Conservation (phyloP, 2,329 filamentous ascomycete genomes). For the Rasamsonia emersonii region DNA sequence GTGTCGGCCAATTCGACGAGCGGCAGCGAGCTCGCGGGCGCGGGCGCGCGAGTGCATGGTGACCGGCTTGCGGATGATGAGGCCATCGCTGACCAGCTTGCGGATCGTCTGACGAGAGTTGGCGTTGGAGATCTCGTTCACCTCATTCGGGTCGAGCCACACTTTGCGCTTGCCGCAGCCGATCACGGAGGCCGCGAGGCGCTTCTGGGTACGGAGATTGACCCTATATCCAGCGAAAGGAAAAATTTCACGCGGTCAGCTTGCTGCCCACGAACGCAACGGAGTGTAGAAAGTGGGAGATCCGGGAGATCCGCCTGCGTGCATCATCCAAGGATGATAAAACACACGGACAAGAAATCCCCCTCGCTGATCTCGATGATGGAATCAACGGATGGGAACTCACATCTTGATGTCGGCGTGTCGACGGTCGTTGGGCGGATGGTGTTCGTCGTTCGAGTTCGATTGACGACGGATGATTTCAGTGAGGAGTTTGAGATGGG, state of each 20-base stretch:
- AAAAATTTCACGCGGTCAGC: slow-evolving; percentile 21
- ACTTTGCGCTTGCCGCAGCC: slow-evolving; percentile 99
- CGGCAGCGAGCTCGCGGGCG: slow-evolving; percentile 88
- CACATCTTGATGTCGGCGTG: slow-evolving; percentile 40
- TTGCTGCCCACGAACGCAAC: too few species aligned
- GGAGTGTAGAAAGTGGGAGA: too few species aligned
- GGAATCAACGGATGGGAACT: slow-evolving; percentile 32
- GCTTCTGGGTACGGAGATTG: slow-evolving; percentile 99
- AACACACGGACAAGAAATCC: too few species aligned
- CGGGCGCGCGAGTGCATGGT: slow-evolving; percentile 99
- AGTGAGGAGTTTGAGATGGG: slow-evolving; percentile 32
- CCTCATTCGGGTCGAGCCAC: slow-evolving; percentile 99
- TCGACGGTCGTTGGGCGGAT: slow-evolving; percentile 38
- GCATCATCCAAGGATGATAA: too few species aligned
- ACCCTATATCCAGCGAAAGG: slow-evolving; percentile 56
- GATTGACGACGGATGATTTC: slow-evolving; percentile 30
- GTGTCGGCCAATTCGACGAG: slow-evolving; percentile 92
- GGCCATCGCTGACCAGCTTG: slow-evolving; percentile 99
- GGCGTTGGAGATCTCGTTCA: slow-evolving; percentile 99
- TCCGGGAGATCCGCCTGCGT: too few species aligned
- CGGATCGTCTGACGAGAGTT: slow-evolving; percentile 99
- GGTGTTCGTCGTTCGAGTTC: slow-evolving; percentile 32
- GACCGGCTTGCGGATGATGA: slow-evolving; percentile 99
- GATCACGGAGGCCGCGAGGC: slow-evolving; percentile 96
- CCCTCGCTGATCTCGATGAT: too few species aligned